Evolutionary conservation across 1,139 yeast genomes (phyloP), one percentile per base, ranked within the genome.

Genomic region (Hemisphaericaspora xylanilytica): DNA sequence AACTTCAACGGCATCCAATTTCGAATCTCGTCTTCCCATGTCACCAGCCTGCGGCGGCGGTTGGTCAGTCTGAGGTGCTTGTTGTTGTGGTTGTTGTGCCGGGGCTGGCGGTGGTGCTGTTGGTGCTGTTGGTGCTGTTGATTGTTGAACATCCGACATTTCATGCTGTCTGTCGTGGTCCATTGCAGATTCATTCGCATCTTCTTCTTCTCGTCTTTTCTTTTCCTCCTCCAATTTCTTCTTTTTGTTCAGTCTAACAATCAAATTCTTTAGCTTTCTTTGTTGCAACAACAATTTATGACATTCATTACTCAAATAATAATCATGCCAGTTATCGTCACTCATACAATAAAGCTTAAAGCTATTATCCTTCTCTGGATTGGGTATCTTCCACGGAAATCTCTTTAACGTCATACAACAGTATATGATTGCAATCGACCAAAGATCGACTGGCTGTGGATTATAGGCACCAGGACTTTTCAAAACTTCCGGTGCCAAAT

Each of bases 311-410:
- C 74, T 67, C 42, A 79, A 56, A 63, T 63, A 42, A 73, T 78
- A 72, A 52, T 72, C 76, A 52, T 72, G 78, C 71, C 73, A 70
- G 42, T 63, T 68, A 44, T 71, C 76, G 50, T 72, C 78, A 10
- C 50, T 80, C 78, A 69, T 81, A 72, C 66, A 83, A 65, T 60
- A 72, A 30, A 72, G 57, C 46, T 78, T 79, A 66, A 83, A 94
- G 45, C 96, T 86, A 46, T 84, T 84, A 62, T 94, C 99, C 46
- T 68, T 70, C n/a, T 85, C 77, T 20, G 78, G 70, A 53, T 81
- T 80, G 6, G 98, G 98, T 5, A 87, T 88, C 57, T 90, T 92
- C 98, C 98, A 94, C 1, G 98, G 98, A 66, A 92, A 92, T 54
- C 96, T 74, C 53, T 92, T 85, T 50, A 92, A 68, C 40, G 92